phyloP scores from a whole-genome alignment of 1,284 basidiomycete genomes.

The Sphagnurus paluster region DNA sequence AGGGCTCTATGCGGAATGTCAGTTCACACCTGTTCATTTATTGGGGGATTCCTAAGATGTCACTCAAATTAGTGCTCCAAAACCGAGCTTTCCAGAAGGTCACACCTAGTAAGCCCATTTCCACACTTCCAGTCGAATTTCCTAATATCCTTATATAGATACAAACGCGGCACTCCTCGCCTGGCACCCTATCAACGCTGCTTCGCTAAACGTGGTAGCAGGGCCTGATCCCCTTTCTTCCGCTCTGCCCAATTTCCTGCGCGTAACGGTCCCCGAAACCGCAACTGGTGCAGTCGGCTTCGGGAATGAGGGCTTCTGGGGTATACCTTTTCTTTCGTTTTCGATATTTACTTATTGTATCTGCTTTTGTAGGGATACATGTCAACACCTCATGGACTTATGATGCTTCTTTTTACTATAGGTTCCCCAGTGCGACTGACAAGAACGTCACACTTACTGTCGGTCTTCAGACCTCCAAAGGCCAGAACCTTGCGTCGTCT shows the following conservation, averaged over 20 bases:
- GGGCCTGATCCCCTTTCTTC: slow-evolving; percentile 50
- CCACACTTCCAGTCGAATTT: slow-evolving; percentile 1
- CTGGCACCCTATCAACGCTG: slow-evolving; percentile 53
- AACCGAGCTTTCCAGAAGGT: slow-evolving; percentile 59
- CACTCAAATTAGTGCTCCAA: slow-evolving; percentile 44
- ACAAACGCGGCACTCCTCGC: slow-evolving; percentile 46
- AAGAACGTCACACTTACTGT: slow-evolving; percentile 41
- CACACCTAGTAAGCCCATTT: slow-evolving; percentile 37
- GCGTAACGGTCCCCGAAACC: slow-evolving; percentile 45
- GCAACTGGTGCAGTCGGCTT: slow-evolving; percentile 49
- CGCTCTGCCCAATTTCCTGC: slow-evolving; percentile 63
- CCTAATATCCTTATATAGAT: slow-evolving; percentile 29
- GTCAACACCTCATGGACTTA: slow-evolving; percentile 56
- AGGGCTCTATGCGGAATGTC: slow-evolving; percentile 54
- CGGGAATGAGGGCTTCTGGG: slow-evolving; percentile 58
- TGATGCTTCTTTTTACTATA: slow-evolving; percentile 57
- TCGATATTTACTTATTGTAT: slow-evolving; percentile 24
- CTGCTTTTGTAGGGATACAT: slow-evolving; percentile 54
- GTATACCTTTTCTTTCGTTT: slow-evolving; percentile 29
- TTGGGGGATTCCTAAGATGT: too few relatives aligned
- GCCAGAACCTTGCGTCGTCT: slow-evolving; percentile 39
- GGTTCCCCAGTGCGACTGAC: slow-evolving; percentile 42
- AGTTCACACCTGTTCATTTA: too few relatives aligned
- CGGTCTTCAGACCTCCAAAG: slow-evolving; percentile 39
- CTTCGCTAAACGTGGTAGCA: slow-evolving; percentile 46